Conservation (phyloP, 805 yeast species). For the Diddensiella santjacobensis region DNA sequence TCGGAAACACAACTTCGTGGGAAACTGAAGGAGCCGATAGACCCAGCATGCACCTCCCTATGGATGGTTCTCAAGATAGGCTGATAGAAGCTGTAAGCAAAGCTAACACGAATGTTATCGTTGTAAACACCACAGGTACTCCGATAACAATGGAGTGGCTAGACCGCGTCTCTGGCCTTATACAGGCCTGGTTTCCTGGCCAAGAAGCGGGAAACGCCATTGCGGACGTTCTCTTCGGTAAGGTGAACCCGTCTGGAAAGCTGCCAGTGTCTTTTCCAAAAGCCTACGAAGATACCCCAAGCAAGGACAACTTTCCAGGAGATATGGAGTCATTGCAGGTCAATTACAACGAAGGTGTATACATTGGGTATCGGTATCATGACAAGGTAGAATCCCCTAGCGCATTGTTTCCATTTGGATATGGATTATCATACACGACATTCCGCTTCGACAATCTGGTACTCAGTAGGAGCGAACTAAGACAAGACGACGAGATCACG, state of each 20-base stretch:
- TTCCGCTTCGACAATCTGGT: conserved; percentile 42
- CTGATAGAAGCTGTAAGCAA: conserved; percentile 42
- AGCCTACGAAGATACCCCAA: conserved; percentile 45
- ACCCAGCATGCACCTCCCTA: conserved; percentile 47
- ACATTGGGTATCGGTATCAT: conserved; percentile 57
- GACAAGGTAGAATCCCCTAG: conserved; percentile 44
- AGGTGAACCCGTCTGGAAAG: conserved; percentile 53
- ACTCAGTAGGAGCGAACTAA: neutral
- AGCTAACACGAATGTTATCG: conserved; percentile 47
- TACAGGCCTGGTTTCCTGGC: conserved; percentile 58
- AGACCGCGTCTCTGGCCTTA: conserved; percentile 39
- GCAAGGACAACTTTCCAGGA: conserved; percentile 19
- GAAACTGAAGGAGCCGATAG: conserved; percentile 60
- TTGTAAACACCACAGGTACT: conserved; percentile 54
- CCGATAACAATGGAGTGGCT: conserved; percentile 57
- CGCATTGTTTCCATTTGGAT: conserved; percentile 58
- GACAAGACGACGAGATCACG: conserved; percentile 34
- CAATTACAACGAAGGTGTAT: conserved; percentile 60
- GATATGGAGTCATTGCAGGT: conserved; percentile 45
- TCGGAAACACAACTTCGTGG: conserved; percentile 52
- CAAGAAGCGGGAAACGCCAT: conserved; percentile 54
- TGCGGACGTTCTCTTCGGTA: conserved; percentile 58
- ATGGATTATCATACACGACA: conserved; percentile 55
- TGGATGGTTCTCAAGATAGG: conserved; percentile 36
- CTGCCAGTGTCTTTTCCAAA: conserved; percentile 51